phyloP scores from a whole-genome alignment of 352 stramenopile species.

The Globisporangium carolinianum region DNA sequence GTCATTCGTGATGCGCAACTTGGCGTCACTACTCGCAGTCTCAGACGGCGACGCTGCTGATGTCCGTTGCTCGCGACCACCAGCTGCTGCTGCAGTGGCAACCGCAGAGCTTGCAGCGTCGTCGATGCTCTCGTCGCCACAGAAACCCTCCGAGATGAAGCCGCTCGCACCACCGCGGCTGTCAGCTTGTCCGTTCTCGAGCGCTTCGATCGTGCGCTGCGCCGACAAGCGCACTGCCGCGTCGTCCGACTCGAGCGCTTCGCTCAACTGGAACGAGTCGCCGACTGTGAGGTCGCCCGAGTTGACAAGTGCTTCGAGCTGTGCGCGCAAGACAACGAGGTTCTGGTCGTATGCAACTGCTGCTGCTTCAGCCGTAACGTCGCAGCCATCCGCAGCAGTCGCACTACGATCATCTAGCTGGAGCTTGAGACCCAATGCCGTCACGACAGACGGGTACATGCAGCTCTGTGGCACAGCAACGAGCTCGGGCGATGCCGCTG shows the following conservation, averaged over 20 bases:
- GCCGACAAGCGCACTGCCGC: constrained; percentile 33
- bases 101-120: constrained; percentile 2
- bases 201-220: constrained; percentile 45
- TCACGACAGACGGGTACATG: constrained; percentile 33
- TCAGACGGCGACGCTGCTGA: constrained; percentile 16
- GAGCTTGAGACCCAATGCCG: constrained; percentile 15
- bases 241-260: constrained; percentile 54
- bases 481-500: constrained; percentile 7
- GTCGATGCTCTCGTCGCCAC: constrained; percentile 9
- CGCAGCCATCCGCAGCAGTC: too few species aligned
- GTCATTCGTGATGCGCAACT: constrained; percentile 12
- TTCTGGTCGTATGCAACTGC: constrained; percentile 3
- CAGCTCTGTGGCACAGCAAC: constrained; percentile 8
- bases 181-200: constrained; percentile 54
- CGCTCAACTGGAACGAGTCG: constrained; percentile 68
- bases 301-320: constrained; percentile 76
- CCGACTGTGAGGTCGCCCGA: constrained; percentile 44
- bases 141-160: constrained; percentile 31
- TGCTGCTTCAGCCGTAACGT: too few species aligned
- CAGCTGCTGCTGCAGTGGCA: constrained; percentile 3
- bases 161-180: constrained; percentile 11
- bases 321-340: constrained; percentile 52
- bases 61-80: background rate
- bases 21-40: constrained; percentile 7
- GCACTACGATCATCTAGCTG: background rate